These are phyloP conservation scores for Termitomyces sp. DNA, from an alignment of 768 basidiomycete species.

Conservation along the genomic window DNA sequence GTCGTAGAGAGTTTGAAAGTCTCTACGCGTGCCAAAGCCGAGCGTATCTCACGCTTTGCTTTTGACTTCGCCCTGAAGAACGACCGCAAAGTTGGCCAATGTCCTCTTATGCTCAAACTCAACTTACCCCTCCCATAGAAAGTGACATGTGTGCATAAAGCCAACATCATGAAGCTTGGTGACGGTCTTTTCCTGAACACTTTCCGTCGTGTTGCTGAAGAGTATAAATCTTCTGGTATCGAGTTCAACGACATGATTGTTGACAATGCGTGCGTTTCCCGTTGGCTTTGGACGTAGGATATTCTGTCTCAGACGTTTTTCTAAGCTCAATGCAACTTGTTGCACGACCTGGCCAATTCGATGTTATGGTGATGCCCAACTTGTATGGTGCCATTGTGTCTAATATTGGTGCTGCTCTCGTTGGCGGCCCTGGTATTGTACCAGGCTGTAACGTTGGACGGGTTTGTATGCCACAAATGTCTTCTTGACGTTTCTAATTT, in stretches of 20 bases:
- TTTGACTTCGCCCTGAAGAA: conserved; percentile 99
- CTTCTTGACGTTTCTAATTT: conserved; percentile 1
- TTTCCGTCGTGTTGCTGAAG: conserved; percentile 93
- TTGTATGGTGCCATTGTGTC: conserved; percentile 96
- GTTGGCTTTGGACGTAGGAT: background rate
- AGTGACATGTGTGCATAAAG: conserved; percentile 99
- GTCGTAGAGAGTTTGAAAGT: conserved; percentile 99
- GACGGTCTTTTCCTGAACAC: conserved; percentile 99
- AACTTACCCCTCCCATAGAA: conserved; percentile 47
- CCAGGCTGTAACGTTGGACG: conserved; percentile 98
- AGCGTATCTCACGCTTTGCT: conserved; percentile 94
- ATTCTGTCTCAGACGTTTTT: conserved; percentile 1
- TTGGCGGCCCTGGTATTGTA: conserved; percentile 96
- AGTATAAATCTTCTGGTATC: conserved; percentile 91
- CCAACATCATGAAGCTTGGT: conserved; percentile 99
- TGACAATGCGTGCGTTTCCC: conserved; percentile 79
- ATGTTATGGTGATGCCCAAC: conserved; percentile 99
- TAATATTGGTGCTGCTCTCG: conserved; percentile 97
- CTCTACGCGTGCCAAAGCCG: conserved; percentile 90
- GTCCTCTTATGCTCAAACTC: background rate
- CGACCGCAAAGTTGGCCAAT: conserved; percentile 74
- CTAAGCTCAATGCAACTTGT: conserved; percentile 98
- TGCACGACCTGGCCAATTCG: conserved; percentile 91
- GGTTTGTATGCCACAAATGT: conserved; percentile 32
- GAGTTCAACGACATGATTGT: conserved; percentile 98